Evolutionary conservation across 1,284 basidiomycete species (phyloP).

Genomic region (Gomphus bonarii): DNA sequence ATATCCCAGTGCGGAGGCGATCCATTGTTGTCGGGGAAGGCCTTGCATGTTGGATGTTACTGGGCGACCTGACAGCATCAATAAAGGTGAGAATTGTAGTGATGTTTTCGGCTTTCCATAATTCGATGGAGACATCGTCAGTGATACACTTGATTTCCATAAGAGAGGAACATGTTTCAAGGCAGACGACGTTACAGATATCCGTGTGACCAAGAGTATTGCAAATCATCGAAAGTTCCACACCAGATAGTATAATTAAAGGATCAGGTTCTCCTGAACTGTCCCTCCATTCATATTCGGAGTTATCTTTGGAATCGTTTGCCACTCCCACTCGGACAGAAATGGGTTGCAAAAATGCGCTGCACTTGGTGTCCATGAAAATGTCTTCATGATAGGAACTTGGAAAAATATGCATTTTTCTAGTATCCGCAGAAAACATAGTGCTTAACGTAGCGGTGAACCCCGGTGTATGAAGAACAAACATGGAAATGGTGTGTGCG

Average conservation of each 20-base stretch:
- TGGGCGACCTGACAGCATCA: constrained; percentile 27
- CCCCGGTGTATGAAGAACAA: background rate
- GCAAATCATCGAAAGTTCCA: constrained; percentile 37
- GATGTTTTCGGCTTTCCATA: constrained; percentile 64
- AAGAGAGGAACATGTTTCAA: constrained; percentile 42
- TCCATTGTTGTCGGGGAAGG: constrained; percentile 25
- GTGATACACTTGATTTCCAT: constrained; percentile 41
- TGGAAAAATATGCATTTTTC: background rate
- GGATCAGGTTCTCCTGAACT: constrained; percentile 28
- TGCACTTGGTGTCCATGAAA: background rate
- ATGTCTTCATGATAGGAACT: background rate
- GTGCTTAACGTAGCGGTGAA: background rate
- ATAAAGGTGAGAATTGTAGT: constrained; percentile 30
- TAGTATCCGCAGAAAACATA: background rate
- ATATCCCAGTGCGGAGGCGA: constrained; percentile 44
- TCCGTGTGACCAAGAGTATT: constrained; percentile 39
- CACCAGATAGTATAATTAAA: constrained; percentile 44
- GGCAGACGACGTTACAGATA: constrained; percentile 29
- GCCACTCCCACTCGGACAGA: background rate
- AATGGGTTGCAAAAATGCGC: background rate
- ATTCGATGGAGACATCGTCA: constrained; percentile 57
- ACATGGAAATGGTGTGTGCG: background rate
- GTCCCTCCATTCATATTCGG: background rate
- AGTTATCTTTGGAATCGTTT: background rate
- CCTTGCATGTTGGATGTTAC: constrained; percentile 12